Conservation (phyloP, 345 rosid genomes). For the Cardiospermum halicacabum region DNA sequence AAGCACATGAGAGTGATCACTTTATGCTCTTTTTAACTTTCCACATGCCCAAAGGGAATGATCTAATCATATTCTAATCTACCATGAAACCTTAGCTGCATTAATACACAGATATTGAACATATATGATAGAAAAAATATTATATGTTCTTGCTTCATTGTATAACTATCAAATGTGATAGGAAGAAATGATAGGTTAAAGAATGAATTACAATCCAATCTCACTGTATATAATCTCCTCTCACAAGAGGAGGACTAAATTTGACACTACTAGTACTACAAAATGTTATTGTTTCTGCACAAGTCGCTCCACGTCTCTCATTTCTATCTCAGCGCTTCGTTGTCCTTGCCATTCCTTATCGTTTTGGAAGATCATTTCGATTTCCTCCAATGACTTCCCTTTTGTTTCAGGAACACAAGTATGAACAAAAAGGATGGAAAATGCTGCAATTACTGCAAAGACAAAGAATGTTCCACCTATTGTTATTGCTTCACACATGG, state of each 20-base stretch:
- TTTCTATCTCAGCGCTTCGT: conserved; percentile 24
- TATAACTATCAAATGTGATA: neutral
- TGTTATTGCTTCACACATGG: conserved; percentile 43
- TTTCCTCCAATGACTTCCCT: conserved; percentile 67
- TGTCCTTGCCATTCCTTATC: conserved; percentile 26
- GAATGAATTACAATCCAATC: conserved; percentile 3
- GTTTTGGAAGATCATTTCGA: conserved; percentile 42
- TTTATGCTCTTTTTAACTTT: neutral
- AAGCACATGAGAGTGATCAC: neutral
- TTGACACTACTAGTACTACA: neutral
- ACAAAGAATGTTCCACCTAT: conserved; percentile 56
- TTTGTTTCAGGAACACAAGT: conserved; percentile 58
- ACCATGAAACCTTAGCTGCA: too few species aligned
- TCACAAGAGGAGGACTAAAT: neutral
- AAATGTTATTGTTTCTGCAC: conserved; percentile 10
- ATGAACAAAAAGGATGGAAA: conserved; percentile 42
- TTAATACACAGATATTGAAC: neutral
- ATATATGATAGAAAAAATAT: neutral
- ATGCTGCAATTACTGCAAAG: conserved; percentile 38
- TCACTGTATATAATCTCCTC: neutral
- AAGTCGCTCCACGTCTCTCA: conserved; percentile 17
- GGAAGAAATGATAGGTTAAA: neutral
- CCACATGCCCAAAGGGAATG: neutral
- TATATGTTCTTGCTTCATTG: neutral
- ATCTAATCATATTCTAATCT: neutral